Percentiles rank a stretch among this genome's conserved stretches.
These are phyloP conservation scores for Schizophyllum commune DNA, from an alignment of 1,284 basidiomycete species.

Conservation along the genomic window DNA sequence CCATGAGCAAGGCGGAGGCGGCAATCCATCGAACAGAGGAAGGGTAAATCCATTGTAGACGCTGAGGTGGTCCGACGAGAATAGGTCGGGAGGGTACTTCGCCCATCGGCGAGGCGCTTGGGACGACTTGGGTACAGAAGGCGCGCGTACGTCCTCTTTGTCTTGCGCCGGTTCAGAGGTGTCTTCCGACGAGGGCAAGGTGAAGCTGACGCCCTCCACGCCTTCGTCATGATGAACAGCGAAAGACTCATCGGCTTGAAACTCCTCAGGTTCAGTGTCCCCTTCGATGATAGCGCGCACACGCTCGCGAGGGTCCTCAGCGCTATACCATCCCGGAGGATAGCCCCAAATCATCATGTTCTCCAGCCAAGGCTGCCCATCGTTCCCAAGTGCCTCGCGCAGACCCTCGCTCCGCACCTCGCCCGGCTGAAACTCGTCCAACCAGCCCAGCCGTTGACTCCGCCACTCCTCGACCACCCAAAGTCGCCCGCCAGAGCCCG, in stretches of 20 bases:
- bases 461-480: conserved; percentile 49
- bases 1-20: neutral
- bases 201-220: neutral
- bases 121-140: too few relatives aligned
- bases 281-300: conserved; percentile 32
- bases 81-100: neutral
- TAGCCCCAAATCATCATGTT: conserved; percentile 71
- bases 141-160: too few relatives aligned
- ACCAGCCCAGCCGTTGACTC: conserved; percentile 47
- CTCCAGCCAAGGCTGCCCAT: conserved; percentile 50
- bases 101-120: neutral
- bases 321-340: conserved; percentile 59
- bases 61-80: neutral
- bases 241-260: neutral
- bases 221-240: neutral
- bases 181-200: neutral
- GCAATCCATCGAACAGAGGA: neutral
- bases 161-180: neutral
- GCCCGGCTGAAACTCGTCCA: conserved; percentile 54
- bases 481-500: conserved; percentile 29
- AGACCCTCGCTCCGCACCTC: conserved; percentile 41
- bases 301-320: conserved; percentile 40
- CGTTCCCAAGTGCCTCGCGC: conserved; percentile 46
- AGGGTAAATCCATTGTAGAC: neutral
- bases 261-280: neutral